Evolutionary conservation across 2,329 filamentous ascomycete species (phyloP).

Genomic region (Didymella sp.): DNA sequence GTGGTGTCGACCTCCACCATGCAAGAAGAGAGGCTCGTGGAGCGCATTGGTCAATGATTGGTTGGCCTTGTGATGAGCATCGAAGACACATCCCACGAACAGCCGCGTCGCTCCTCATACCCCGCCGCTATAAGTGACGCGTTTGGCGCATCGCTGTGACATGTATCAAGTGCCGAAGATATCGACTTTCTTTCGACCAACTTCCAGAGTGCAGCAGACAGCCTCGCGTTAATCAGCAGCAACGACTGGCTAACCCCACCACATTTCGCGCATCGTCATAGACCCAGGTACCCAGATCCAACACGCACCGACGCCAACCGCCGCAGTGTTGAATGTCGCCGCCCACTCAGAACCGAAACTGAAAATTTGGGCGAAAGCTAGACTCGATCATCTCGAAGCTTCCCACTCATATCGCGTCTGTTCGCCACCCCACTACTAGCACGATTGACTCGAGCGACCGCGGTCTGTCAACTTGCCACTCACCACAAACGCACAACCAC

Average conservation of each 20-base stretch:
- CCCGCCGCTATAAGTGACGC: slow-evolving; percentile 22
- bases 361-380: not conserved
- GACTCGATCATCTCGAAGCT: slow-evolving; percentile 1
- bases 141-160: slow-evolving; percentile 2
- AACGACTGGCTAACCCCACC: slow-evolving; percentile 31
- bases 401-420: slow-evolving; percentile 7
- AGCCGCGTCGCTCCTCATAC: slow-evolving; percentile 22
- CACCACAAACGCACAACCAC: not conserved
- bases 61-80: slow-evolving; percentile 21
- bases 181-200: not conserved
- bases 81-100: slow-evolving; percentile 32
- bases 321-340: slow-evolving; percentile 2
- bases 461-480: slow-evolving; percentile 19
- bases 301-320: slow-evolving; percentile 24
- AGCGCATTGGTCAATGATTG: slow-evolving; percentile 33
- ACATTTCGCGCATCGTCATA: slow-evolving; percentile 40
- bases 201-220: not conserved
- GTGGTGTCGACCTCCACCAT: slow-evolving; percentile 30
- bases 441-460: slow-evolving; percentile 11
- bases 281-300: slow-evolving; percentile 26
- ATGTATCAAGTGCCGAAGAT: not conserved
- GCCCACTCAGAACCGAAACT: not conserved
- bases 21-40: slow-evolving; percentile 38
- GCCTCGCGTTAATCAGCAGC: slow-evolving; percentile 21
- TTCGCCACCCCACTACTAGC: slow-evolving; percentile 20